Evolutionary conservation across 352 stramenopile species (phyloP).

Genomic region (Pythium insidiosum): DNA sequence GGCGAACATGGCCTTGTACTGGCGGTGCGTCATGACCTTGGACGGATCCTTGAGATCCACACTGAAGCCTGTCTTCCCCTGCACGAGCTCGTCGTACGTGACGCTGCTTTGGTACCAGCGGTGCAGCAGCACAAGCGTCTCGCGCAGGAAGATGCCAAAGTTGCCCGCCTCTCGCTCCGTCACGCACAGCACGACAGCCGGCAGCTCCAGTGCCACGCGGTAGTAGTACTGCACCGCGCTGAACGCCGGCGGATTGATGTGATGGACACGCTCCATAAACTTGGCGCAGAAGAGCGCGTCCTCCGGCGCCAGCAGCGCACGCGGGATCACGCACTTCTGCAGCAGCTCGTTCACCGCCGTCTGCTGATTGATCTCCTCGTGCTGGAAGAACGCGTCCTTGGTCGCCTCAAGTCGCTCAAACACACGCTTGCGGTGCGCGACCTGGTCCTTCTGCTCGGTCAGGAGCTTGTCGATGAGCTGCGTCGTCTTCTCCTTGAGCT

Average conservation of each 20-base stretch:
- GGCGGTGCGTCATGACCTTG: conserved; percentile 46
- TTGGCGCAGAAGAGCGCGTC: conserved; percentile 81
- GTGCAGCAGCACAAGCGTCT: conserved; percentile 57
- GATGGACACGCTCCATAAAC: conserved; percentile 79
- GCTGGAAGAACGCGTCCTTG: conserved; percentile 60
- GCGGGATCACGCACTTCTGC: conserved; percentile 73
- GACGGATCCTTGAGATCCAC: conserved; percentile 56
- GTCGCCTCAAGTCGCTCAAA: conserved; percentile 67
- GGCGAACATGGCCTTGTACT: conserved; percentile 72
- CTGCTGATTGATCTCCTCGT: conserved; percentile 25
- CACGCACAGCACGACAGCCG: conserved; percentile 68
- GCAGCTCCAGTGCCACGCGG: conserved; percentile 70
- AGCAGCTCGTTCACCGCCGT: conserved; percentile 61
- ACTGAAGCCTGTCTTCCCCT: conserved; percentile 67
- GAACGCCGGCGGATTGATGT: conserved; percentile 62
- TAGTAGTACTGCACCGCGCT: conserved; percentile 79
- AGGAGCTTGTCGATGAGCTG: conserved; percentile 77
- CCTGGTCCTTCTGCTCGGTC: conserved; percentile 83
- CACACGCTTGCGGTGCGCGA: conserved; percentile 77
- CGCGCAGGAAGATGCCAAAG: conserved; percentile 83
- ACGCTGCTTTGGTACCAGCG: conserved; percentile 75
- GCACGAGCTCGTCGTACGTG: conserved; percentile 74
- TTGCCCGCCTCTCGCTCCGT: conserved; percentile 81
- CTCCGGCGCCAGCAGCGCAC: conserved; percentile 70
- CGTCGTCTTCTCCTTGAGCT: conserved; percentile 69